Conservation (phyloP, 345 rosid species). For the Turritis glabra region DNA sequence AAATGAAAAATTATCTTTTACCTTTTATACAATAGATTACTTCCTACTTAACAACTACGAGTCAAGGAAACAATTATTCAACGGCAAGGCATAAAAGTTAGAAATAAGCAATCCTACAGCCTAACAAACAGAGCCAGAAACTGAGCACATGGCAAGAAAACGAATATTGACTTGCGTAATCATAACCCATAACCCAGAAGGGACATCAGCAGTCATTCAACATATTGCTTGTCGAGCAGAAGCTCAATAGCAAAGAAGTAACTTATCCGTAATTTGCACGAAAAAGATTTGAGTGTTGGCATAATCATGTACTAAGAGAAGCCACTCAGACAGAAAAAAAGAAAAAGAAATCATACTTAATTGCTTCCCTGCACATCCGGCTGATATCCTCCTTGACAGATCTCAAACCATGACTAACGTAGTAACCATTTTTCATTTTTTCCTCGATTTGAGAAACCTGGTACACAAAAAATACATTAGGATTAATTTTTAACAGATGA, state of each 20-base stretch:
- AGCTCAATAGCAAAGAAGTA: conserved; percentile 5
- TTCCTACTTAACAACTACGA: conserved; percentile 24
- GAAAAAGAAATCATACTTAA: conserved; percentile 59
- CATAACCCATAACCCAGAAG: conserved; percentile 7
- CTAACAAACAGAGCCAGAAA: conserved; percentile 9
- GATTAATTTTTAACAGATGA: conserved; percentile 24
- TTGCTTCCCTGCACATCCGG: conserved; percentile 98
- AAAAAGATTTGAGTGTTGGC: conserved; percentile 2
- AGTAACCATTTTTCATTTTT: conserved; percentile 82
- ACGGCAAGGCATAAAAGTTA: conserved; percentile 1
- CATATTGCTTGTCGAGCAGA: conserved; percentile 15
- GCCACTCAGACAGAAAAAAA: conserved; percentile 13
- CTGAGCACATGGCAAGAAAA: conserved; percentile 3
- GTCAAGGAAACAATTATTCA: conserved; percentile 22
- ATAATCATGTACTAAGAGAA: conserved; percentile 11
- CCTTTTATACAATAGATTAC: not conserved
- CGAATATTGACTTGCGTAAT: conserved; percentile 4
- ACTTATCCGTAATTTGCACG: conserved; percentile 2
- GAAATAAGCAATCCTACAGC: conserved; percentile 18
- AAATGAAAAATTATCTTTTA: not conserved
- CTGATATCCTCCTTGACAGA: conserved; percentile 94
- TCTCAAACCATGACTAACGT: conserved; percentile 76
- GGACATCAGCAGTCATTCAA: conserved; percentile 15
- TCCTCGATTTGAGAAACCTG: conserved; percentile 90
- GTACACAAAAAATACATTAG: conserved; percentile 32